Evolutionary conservation across 2,329 filamentous ascomycete genomes (phyloP), one percentile per base, ranked within the genome.

Genomic region (Penicillium rolfsii): DNA sequence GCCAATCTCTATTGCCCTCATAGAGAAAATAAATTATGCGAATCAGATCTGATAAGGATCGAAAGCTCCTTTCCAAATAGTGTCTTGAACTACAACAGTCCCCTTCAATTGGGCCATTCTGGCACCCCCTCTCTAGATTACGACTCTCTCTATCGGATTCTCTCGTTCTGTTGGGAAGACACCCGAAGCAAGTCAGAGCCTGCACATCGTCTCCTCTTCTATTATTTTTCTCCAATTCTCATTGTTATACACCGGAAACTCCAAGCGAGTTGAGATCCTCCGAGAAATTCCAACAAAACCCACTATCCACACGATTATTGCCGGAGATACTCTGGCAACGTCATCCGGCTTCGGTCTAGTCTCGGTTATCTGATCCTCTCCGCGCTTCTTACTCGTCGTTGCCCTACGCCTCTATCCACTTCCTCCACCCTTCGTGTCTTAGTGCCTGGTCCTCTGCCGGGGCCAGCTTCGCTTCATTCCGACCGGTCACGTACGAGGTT

Each of bases 351-450:
- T 61, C 40, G 64, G 63, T 53, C 57, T 66, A 66, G 64, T 69
- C 50, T 53, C 43, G 60, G 46, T 67, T 70, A 70, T 70, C 67
- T 70, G 67, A 70, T 70, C 63, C 58, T 59, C 14, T 62, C 35
- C 60, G 45, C 46, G 8, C 24, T 26, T 69, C 61, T 67, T 30
- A 70, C 67, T 70, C 66, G 67, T 69, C 52, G 22, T 58, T 35
- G 35, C 33, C 58, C 36, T 43, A 52, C 55, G 35, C 36, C 48
- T 16, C 59, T 68, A 70, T 67, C 67, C 67, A 70, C 67, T 64
- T 60, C 64, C 65, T 67, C 65, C 67, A 66, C 66, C 33, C 56
- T n/a, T 55, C 24, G 30, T 54, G 57, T 45, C 57, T 57, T 58
- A 58, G 50, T 62, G 56, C 59, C 57, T 57, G 57, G 57, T 24